Conservation (phyloP, 2,329 filamentous ascomycete species). For the Monosporascus sp. region DNA sequence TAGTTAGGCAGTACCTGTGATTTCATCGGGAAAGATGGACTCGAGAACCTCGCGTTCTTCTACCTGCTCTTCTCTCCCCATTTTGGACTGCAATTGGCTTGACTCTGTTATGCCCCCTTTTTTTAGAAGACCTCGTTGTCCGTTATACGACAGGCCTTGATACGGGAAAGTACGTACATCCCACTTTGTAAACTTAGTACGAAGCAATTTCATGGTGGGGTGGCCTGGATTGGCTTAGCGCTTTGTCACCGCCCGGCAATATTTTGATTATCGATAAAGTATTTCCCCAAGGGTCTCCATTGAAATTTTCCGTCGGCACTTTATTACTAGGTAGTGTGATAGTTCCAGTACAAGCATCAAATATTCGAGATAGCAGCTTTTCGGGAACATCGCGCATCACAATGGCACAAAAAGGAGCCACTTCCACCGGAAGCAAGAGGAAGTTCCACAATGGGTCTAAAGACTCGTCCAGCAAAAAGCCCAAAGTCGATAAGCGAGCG, state of each 20-base stretch:
- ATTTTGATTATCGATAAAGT: not conserved
- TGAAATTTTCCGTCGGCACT: constrained; percentile 2
- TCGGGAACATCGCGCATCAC: constrained; percentile 9
- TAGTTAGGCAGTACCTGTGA: constrained; percentile 60
- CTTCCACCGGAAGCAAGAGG: constrained; percentile 47
- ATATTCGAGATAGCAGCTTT: not conserved
- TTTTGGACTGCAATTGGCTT: constrained; percentile 27
- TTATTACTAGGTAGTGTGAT: constrained; percentile 9
- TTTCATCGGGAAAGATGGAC: constrained; percentile 97
- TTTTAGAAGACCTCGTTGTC: too few species aligned
- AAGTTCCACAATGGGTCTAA: constrained; percentile 53
- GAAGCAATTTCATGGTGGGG: constrained; percentile 2
- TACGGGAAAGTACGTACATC: too few species aligned
- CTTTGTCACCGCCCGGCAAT: constrained; percentile 17
- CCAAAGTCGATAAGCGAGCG: constrained; percentile 29
- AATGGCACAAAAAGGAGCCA: constrained; percentile 47
- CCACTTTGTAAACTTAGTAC: not conserved
- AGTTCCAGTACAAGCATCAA: not conserved
- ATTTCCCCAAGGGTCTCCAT: not conserved
- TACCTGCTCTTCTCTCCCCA: constrained; percentile 80
- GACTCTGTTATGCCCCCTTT: too few species aligned
- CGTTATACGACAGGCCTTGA: too few species aligned
- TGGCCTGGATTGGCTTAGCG: constrained; percentile 1
- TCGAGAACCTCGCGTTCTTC: constrained; percentile 98
- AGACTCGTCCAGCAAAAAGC: constrained; percentile 29